A percentile compares a stretch with the other conserved stretches of the same genome.
Evolutionary conservation across 2,329 filamentous ascomycete genomes (phyloP).

Genomic region (Epichloe sylvatica): DNA sequence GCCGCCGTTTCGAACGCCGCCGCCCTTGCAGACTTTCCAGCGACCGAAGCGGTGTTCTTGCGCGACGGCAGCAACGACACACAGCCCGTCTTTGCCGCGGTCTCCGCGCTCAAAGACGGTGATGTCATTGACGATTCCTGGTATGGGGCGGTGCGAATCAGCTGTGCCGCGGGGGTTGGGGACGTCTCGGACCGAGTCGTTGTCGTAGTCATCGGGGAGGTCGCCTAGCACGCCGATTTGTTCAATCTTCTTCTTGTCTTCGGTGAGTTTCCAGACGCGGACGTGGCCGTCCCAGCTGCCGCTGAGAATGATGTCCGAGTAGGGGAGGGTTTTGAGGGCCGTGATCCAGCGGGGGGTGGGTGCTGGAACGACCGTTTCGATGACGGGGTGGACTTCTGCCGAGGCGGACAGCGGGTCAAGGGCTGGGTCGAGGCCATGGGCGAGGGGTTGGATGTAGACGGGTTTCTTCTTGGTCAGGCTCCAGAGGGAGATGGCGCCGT

Average conservation of each 20-base stretch:
- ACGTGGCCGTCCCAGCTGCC: slow-evolving; percentile 87
- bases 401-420: slow-evolving; percentile 55
- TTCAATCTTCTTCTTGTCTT: slow-evolving; percentile 70
- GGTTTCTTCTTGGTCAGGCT: slow-evolving; percentile 90
- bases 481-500: slow-evolving; percentile 77
- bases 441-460: slow-evolving; percentile 61
- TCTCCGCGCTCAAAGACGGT: slow-evolving; percentile 75
- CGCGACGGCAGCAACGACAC: slow-evolving; percentile 72
- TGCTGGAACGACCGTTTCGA: slow-evolving; percentile 39
- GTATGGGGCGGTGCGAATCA: slow-evolving; percentile 26
- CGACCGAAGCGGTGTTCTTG: slow-evolving; percentile 75
- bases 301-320: slow-evolving; percentile 77
- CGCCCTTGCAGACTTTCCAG: slow-evolving; percentile 51
- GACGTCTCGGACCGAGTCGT: slow-evolving; percentile 13
- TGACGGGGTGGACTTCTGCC: slow-evolving; percentile 52
- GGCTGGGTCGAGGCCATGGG: slow-evolving; percentile 71
- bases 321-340: slow-evolving; percentile 71
- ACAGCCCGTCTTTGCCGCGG: slow-evolving; percentile 60
- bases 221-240: slow-evolving; percentile 52
- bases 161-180: slow-evolving; percentile 3
- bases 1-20: slow-evolving; percentile 63
- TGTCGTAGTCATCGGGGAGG: slow-evolving; percentile 16
- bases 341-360: slow-evolving; percentile 76
- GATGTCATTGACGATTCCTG: slow-evolving; percentile 79
- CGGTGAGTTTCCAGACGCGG: slow-evolving; percentile 69